phyloP scores from a whole-genome alignment of 345 rosid species.

The Rhodamnia argentea region DNA sequence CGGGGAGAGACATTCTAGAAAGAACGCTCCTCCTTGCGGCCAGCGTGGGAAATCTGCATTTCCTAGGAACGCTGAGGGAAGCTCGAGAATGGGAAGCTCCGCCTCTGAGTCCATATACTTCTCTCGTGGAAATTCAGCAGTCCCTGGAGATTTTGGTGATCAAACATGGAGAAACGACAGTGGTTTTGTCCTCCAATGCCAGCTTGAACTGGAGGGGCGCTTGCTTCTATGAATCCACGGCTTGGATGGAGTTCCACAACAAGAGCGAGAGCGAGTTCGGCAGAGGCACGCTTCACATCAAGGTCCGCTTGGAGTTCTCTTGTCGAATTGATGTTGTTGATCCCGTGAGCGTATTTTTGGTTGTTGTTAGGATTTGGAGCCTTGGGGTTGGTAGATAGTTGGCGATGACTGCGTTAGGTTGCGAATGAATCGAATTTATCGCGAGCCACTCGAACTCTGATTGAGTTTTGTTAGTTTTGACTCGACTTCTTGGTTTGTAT shows the following conservation, averaged over 20 bases:
- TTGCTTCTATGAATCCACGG: constrained; percentile 63
- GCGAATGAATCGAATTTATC: not conserved
- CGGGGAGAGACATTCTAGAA: not conserved
- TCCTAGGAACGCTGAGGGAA: too few species aligned
- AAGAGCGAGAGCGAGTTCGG: constrained; percentile 70
- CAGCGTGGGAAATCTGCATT: not conserved
- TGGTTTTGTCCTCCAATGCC: constrained; percentile 4
- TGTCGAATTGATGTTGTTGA: not conserved
- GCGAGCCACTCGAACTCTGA: not conserved
- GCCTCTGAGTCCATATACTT: too few species aligned
- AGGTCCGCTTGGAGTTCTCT: constrained; percentile 25
- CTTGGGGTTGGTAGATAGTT: not conserved
- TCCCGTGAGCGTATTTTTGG: not conserved
- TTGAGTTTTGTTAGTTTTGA: not conserved
- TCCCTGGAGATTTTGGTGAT: too few species aligned
- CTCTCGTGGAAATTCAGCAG: too few species aligned
- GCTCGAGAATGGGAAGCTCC: too few species aligned
- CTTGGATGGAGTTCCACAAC: constrained; percentile 92
- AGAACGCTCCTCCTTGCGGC: not conserved
- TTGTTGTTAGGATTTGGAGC: not conserved
- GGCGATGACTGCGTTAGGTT: not conserved
- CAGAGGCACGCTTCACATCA: constrained; percentile 81
- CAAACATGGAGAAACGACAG: too few species aligned
- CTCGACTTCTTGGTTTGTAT: not conserved
- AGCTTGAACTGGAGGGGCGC: constrained; percentile 78